These are phyloP conservation scores for Flaveria bidentis DNA, from an alignment of 129 eudicot genomes.

Conservation along the genomic window DNA sequence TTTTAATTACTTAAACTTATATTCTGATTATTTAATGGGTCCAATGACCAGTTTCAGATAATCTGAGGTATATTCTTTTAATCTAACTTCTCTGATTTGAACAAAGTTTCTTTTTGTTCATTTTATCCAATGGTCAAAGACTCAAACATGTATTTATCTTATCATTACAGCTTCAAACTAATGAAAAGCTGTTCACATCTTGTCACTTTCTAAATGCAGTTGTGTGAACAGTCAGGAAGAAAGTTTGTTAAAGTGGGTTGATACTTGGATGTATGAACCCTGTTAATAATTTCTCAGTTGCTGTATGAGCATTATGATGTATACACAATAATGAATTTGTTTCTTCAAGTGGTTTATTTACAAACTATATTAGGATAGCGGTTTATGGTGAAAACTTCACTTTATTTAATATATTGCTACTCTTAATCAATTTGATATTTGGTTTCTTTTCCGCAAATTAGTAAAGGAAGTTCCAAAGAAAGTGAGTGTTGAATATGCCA, in stretches of 20 bases:
- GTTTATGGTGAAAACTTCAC: conserved; percentile 3
- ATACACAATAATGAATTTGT: conserved; percentile 1
- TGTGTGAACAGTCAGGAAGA: neutral
- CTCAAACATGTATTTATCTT: neutral
- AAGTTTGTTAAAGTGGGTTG: neutral
- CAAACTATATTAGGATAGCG: neutral
- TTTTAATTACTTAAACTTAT: neutral
- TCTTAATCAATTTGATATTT: neutral
- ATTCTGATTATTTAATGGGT: neutral
- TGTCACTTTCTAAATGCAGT: conserved; percentile 8
- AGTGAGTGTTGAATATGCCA: too few relatives aligned
- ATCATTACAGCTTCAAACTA: neutral
- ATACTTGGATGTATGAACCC: conserved; percentile 11
- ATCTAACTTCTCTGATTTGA: neutral
- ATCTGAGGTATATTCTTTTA: neutral
- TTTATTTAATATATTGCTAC: neutral
- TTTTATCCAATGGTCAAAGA: neutral
- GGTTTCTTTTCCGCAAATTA: neutral
- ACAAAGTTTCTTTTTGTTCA: conserved; percentile 1
- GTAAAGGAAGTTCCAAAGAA: too few relatives aligned
- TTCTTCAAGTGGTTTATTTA: neutral
- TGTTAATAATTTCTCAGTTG: conserved; percentile 12
- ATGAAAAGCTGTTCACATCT: neutral
- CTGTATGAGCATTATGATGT: conserved; percentile 21
- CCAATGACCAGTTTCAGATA: neutral